A percentile compares a stretch with the other conserved stretches of the same genome.
Evolutionary conservation across 805 yeast genomes (phyloP).

Genomic region (Candida quercuum): DNA sequence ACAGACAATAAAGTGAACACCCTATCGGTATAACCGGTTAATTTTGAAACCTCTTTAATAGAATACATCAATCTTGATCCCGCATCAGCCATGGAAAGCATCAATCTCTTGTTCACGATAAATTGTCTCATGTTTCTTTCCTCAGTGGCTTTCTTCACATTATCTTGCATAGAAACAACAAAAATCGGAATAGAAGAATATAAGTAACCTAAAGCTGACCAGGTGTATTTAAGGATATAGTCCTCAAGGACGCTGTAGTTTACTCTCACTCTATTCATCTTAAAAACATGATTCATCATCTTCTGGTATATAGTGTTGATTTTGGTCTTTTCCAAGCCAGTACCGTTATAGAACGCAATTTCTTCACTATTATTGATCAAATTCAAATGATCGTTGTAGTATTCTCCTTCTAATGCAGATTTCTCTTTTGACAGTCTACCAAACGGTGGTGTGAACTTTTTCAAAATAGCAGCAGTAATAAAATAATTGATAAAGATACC

Average conservation of each 20-base stretch:
- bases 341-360: conserved; percentile 90
- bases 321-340: conserved; percentile 66
- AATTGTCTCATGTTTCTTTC: conserved; percentile 77
- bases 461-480: conserved; percentile 69
- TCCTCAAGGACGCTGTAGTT: conserved; percentile 75
- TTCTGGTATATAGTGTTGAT: conserved; percentile 52
- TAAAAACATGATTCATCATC: conserved; percentile 49
- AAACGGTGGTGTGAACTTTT: conserved; percentile 75
- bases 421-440: conserved; percentile 69
- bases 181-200: conserved; percentile 89
- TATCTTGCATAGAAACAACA: conserved; percentile 39
- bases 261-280: conserved; percentile 54
- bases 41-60: conserved; percentile 83
- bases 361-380: conserved; percentile 88
- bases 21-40: conserved; percentile 86
- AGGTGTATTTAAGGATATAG: conserved; percentile 80
- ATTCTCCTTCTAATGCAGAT: conserved; percentile 82
- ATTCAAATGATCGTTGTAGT: conserved; percentile 79
- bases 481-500: conserved; percentile 82
- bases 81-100: conserved; percentile 91
- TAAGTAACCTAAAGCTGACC: conserved; percentile 94
- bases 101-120: conserved; percentile 82
- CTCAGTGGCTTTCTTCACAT: conserved; percentile 24
- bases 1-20: conserved; percentile 72
- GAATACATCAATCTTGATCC: conserved; percentile 94